These are phyloP conservation scores for Ajuga chamaepitys DNA, from an alignment of 257 asterid genomes.

Conservation along the genomic window DNA sequence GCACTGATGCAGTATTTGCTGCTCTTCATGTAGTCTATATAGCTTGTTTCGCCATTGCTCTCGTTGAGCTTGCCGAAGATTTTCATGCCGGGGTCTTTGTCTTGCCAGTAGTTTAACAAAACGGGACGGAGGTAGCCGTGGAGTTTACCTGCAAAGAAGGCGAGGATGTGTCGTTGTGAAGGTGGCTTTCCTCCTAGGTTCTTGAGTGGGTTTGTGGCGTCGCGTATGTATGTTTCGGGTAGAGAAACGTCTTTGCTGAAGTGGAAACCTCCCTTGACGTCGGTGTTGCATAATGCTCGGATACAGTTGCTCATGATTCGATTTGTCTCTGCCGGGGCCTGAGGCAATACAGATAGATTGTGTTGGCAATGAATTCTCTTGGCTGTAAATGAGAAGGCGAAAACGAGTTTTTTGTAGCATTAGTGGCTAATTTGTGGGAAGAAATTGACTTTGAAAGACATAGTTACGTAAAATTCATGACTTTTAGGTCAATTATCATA, in stretches of 20 bases:
- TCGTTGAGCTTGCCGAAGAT: slow-evolving; percentile 39
- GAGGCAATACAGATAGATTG: background rate
- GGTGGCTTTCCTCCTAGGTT: slow-evolving; percentile 47
- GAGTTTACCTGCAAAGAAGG: slow-evolving; percentile 73
- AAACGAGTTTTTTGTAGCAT: no score
- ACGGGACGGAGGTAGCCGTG: slow-evolving; percentile 73
- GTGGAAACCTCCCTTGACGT: slow-evolving; percentile 44
- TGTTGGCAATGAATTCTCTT: no score
- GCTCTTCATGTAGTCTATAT: slow-evolving; percentile 55
- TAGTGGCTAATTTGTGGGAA: no score
- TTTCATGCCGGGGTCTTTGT: slow-evolving; percentile 67
- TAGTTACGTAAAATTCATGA: no score
- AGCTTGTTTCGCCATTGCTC: slow-evolving; percentile 18
- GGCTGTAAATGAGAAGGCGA: no score
- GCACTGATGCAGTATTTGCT: slow-evolving; percentile 78
- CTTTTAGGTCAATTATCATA: no score
- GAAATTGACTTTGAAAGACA: no score
- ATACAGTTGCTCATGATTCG: slow-evolving; percentile 55
- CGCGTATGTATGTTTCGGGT: slow-evolving; percentile 46
- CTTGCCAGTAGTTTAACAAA: slow-evolving; percentile 48
- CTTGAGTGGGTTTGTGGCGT: slow-evolving; percentile 27
- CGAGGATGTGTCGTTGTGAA: slow-evolving; percentile 48
- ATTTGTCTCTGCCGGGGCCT: slow-evolving; percentile 79
- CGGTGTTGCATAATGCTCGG: slow-evolving; percentile 67
- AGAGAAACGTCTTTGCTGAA: slow-evolving; percentile 61